These are phyloP conservation scores for Helianthus tuberosus DNA, from an alignment of 129 eudicot genomes.

Conservation along the genomic window DNA sequence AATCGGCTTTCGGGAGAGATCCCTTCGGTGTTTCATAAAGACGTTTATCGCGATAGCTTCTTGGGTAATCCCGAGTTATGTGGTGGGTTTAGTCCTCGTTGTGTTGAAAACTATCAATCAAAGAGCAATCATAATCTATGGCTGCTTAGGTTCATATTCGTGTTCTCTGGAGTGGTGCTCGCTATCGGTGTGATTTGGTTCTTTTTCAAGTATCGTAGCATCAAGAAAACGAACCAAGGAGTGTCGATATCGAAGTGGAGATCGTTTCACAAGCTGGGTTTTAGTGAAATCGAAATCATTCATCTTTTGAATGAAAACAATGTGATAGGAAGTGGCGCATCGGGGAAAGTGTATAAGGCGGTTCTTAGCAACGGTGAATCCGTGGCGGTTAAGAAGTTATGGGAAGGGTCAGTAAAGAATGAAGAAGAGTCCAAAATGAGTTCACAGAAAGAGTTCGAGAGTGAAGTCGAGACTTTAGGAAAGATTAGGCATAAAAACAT, in stretches of 20 bases:
- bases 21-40: too few relatives aligned
- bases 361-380: slow-evolving; percentile 76
- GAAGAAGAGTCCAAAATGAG: slow-evolving; percentile 15
- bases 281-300: slow-evolving; percentile 57
- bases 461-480: slow-evolving; percentile 83
- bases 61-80: too few relatives aligned
- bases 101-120: too few relatives aligned
- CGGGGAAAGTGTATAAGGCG: slow-evolving; percentile 84
- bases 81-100: too few relatives aligned
- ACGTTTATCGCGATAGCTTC: too few relatives aligned
- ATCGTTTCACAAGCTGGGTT: slow-evolving; percentile 75
- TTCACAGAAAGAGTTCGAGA: slow-evolving; percentile 60
- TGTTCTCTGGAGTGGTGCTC: too few relatives aligned
- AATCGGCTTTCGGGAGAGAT: too few relatives aligned
- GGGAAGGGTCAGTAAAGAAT: slow-evolving; percentile 37
- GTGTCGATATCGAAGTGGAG: slow-evolving; percentile 39
- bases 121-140: too few relatives aligned
- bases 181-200: too few relatives aligned
- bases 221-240: too few relatives aligned
- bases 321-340: slow-evolving; percentile 74
- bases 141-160: too few relatives aligned
- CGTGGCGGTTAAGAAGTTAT: slow-evolving; percentile 84
- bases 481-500: slow-evolving; percentile 90
- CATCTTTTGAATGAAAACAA: slow-evolving; percentile 67
- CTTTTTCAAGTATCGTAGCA: too few relatives aligned